A percentile compares a stretch with the other conserved stretches of the same genome.
phyloP scores from a whole-genome alignment of 805 yeast species.

The Sugiyamaella chiloensis region DNA sequence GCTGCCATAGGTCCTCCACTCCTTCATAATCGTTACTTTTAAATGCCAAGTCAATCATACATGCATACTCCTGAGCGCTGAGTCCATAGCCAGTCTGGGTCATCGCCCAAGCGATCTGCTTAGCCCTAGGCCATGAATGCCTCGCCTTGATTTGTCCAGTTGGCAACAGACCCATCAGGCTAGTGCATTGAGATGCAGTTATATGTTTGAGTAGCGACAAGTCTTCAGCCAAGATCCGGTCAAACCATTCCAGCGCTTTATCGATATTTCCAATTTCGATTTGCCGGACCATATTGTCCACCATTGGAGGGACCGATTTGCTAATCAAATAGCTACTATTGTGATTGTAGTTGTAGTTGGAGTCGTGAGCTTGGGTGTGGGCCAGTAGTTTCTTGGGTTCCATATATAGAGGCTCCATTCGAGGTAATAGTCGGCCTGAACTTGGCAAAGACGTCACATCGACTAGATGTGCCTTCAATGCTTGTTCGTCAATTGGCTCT shows the following conservation, averaged over 20 bases:
- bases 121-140: conserved; percentile 26
- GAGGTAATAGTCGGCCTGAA: neutral
- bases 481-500: neutral
- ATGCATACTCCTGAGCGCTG: conserved; percentile 25
- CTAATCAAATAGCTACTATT: neutral
- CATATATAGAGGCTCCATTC: neutral
- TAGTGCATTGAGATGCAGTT: conserved; percentile 4
- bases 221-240: conserved; percentile 13
- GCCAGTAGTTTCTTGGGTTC: neutral
- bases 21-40: conserved; percentile 22
- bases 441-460: neutral
- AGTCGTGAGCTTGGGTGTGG: too few species aligned
- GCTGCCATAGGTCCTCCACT: conserved; percentile 30
- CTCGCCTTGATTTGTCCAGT: conserved; percentile 13
- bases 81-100: conserved; percentile 20
- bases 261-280: conserved; percentile 8
- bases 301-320: neutral
- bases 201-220: conserved; percentile 10
- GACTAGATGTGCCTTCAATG: neutral
- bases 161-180: conserved; percentile 8
- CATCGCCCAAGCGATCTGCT: conserved; percentile 20
- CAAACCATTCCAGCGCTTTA: conserved; percentile 20
- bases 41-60: conserved; percentile 28
- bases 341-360: too few species aligned
- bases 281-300: conserved; percentile 2